Percentiles rank a stretch among this genome's conserved stretches.
These are phyloP conservation scores for Hawksworthiomyces lignivorus DNA, from an alignment of 2,329 filamentous ascomycete genomes.

Conservation along the genomic window DNA sequence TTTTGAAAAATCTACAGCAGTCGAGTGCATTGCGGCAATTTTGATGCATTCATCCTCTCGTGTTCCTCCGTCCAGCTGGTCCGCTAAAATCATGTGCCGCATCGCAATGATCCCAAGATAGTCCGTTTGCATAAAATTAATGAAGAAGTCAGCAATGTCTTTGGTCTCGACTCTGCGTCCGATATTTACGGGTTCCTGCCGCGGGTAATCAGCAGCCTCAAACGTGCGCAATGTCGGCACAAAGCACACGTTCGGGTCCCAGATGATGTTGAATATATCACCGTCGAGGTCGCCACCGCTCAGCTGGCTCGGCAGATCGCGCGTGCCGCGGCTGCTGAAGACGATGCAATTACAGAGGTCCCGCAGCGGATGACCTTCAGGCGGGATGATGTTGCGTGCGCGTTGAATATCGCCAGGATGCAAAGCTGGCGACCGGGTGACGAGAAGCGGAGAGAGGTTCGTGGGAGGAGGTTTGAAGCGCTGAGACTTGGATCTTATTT, in stretches of 20 bases:
- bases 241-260: conserved; percentile 40
- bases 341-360: conserved; percentile 65
- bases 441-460: conserved; percentile 40
- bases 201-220: conserved; percentile 63
- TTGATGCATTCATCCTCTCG: conserved; percentile 39
- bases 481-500: conserved; percentile 13
- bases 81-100: conserved; percentile 56
- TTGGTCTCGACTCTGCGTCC: conserved; percentile 46
- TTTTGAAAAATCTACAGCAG: conserved; percentile 69
- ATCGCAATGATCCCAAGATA: conserved; percentile 58
- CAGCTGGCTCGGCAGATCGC: conserved; percentile 71
- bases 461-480: conserved; percentile 13
- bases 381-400: conserved; percentile 54
- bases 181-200: conserved; percentile 49
- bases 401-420: conserved; percentile 75
- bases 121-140: conserved; percentile 67
- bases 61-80: conserved; percentile 46
- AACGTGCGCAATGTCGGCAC: conserved; percentile 37
- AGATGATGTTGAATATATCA: conserved; percentile 75
- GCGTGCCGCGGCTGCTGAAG: conserved; percentile 62
- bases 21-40: conserved; percentile 59
- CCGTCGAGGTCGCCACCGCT: conserved; percentile 80
- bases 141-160: conserved; percentile 75
- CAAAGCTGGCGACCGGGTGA: conserved; percentile 74
- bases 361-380: conserved; percentile 49